Evolutionary conservation across 108 stramenopile species (phyloP).

Genomic region (Cylindrotheca fusiformis): DNA sequence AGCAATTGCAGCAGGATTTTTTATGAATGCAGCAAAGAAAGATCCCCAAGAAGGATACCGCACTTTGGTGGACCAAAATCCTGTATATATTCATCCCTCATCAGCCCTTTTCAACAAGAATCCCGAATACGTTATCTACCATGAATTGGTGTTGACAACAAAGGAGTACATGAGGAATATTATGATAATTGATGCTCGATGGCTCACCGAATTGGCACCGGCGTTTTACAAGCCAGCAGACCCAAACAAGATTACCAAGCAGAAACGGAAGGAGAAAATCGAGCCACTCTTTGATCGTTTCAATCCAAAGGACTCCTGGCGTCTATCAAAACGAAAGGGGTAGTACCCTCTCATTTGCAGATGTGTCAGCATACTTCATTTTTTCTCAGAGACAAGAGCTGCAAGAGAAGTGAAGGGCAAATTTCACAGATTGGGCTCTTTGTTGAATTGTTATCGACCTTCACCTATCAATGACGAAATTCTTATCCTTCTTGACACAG

Average conservation of each 20-base stretch:
- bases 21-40: slow-evolving; percentile 98
- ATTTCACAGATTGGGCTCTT: too few relatives aligned
- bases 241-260: slow-evolving; percentile 91
- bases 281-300: slow-evolving; percentile 97
- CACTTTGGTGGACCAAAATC: slow-evolving; percentile 96
- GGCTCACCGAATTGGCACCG: slow-evolving; percentile 97
- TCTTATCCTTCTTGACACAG: too few relatives aligned
- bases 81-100: slow-evolving; percentile 97
- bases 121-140: slow-evolving; percentile 98
- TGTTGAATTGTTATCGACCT: too few relatives aligned
- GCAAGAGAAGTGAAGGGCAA: too few relatives aligned
- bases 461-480: too few relatives aligned
- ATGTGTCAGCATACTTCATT: too few relatives aligned
- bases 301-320: slow-evolving; percentile 93
- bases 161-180: slow-evolving; percentile 99
- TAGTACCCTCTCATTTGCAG: too few relatives aligned
- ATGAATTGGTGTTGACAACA: slow-evolving; percentile 97
- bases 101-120: slow-evolving; percentile 97
- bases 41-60: slow-evolving; percentile 98
- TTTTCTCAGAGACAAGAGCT: too few relatives aligned
- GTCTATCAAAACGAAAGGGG: slow-evolving; percentile 89
- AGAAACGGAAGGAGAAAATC: slow-evolving; percentile 97
- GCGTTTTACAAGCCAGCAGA: slow-evolving; percentile 95
- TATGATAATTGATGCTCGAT: slow-evolving; percentile 98
- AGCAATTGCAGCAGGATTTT: slow-evolving; percentile 97